phyloP scores from a whole-genome alignment of 331 rosid species.

The Quercus phellos region DNA sequence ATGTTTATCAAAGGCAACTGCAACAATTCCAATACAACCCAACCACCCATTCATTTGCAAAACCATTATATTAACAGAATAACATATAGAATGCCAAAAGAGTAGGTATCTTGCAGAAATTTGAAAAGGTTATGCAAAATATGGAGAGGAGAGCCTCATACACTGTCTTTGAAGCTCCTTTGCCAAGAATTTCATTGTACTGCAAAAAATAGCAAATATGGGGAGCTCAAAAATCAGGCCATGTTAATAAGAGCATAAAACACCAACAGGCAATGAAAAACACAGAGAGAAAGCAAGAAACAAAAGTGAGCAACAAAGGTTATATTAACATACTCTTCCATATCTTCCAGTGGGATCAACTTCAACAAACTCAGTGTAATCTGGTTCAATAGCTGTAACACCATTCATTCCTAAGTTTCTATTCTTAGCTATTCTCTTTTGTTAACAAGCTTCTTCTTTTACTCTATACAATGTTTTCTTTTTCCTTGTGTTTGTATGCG shows the following conservation, averaged over 20 bases:
- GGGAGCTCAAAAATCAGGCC: background rate
- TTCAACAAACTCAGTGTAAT: slow-evolving; percentile 67
- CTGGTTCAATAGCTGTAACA: slow-evolving; percentile 40
- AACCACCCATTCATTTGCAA: slow-evolving; percentile 3
- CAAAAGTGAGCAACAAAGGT: background rate
- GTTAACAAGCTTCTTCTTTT: slow-evolving; percentile 5
- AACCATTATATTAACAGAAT: slow-evolving; percentile 10
- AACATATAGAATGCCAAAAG: slow-evolving; percentile 1
- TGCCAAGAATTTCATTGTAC: slow-evolving; percentile 95
- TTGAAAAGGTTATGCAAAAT: slow-evolving; percentile 12
- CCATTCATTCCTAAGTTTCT: slow-evolving; percentile 56
- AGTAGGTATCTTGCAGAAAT: background rate
- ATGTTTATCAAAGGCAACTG: slow-evolving; percentile 95
- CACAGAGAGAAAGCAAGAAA: background rate
- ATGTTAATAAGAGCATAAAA: slow-evolving; percentile 4
- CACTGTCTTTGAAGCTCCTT: slow-evolving; percentile 97
- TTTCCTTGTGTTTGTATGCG: background rate
- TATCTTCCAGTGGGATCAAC: slow-evolving; percentile 98
- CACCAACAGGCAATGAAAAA: background rate
- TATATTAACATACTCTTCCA: slow-evolving; percentile 66
- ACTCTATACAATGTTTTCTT: slow-evolving; percentile 8
- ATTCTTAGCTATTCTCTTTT: slow-evolving; percentile 14
- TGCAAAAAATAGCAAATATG: slow-evolving; percentile 23
- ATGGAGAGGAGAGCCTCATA: slow-evolving; percentile 33
- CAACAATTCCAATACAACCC: slow-evolving; percentile 11